Conservation (phyloP, 2,329 filamentous ascomycete genomes). For the Cladorrhinum sp. region DNA sequence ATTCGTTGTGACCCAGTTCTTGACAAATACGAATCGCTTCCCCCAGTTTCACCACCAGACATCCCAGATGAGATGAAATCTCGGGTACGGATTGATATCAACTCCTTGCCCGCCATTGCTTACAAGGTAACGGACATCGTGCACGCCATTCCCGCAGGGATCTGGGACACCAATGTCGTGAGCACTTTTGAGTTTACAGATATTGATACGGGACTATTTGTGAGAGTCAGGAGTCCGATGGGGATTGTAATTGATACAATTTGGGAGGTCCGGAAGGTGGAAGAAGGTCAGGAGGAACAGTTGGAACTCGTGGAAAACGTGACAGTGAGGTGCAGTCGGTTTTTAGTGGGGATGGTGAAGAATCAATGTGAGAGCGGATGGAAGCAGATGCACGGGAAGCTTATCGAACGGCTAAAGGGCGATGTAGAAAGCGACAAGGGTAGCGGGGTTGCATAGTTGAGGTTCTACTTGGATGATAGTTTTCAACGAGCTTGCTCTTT, state of each 20-base stretch:
- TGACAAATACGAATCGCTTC: slow-evolving; percentile 40
- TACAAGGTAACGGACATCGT: slow-evolving; percentile 51
- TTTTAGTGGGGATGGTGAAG: slow-evolving; percentile 49
- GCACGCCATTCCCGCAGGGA: slow-evolving; percentile 51
- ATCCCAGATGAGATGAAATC: slow-evolving; percentile 30
- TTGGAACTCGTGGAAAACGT: slow-evolving; percentile 49
- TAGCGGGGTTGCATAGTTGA: not conserved
- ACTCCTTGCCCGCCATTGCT: slow-evolving; percentile 23
- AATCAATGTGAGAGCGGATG: slow-evolving; percentile 50
- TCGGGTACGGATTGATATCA: slow-evolving; percentile 26
- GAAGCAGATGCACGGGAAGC: slow-evolving; percentile 49
- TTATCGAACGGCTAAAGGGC: slow-evolving; percentile 40
- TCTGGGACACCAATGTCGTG: slow-evolving; percentile 54
- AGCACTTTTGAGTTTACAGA: slow-evolving; percentile 55
- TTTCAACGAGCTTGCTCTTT: too few species aligned
- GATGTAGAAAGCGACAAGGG: slow-evolving; percentile 18
- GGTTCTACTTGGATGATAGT: too few species aligned
- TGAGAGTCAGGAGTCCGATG: slow-evolving; percentile 50
- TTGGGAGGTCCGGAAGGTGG: slow-evolving; percentile 42
- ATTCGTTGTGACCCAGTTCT: slow-evolving; percentile 53
- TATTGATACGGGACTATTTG: slow-evolving; percentile 48
- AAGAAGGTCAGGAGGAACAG: slow-evolving; percentile 27
- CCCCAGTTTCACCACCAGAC: slow-evolving; percentile 22
- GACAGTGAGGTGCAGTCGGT: slow-evolving; percentile 47
- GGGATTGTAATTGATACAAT: slow-evolving; percentile 52